Conservation (phyloP, 2,329 filamentous ascomycete species). For the Venturia aucupariae region DNA sequence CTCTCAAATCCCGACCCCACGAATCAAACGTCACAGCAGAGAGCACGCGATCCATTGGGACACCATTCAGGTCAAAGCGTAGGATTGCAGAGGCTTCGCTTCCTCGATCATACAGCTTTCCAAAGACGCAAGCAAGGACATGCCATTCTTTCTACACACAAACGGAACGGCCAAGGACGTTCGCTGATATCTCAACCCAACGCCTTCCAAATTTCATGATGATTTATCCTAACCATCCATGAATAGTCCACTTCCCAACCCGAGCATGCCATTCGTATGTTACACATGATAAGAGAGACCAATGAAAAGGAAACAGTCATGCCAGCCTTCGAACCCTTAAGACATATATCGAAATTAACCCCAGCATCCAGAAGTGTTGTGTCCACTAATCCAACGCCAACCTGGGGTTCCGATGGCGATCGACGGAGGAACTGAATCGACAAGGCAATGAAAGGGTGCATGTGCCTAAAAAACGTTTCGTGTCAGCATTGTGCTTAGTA, state of each 20-base stretch:
- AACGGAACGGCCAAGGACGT: background rate
- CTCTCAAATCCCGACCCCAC: no score
- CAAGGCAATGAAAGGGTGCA: background rate
- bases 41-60: no score
- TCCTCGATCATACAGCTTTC: background rate
- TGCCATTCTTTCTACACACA: background rate
- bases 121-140: background rate
- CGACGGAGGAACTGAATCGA: background rate
- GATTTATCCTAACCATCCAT: constrained; percentile 8
- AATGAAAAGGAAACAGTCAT: background rate
- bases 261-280: background rate
- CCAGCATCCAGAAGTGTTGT: background rate
- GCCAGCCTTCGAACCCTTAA: background rate
- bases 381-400: constrained; percentile 3
- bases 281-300: constrained; percentile 1
- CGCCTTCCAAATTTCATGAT: constrained; percentile 4
- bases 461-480: background rate
- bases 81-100: background rate
- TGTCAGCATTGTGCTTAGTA: background rate
- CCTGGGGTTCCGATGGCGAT: background rate
- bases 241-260: background rate
- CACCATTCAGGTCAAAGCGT: no score
- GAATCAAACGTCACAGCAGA: no score
- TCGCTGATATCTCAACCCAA: background rate
- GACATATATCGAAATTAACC: background rate